Base-by-base conservation (phyloP, 2,329 filamentous ascomycete genomes). In the Venturiaceae sp. region DNA sequence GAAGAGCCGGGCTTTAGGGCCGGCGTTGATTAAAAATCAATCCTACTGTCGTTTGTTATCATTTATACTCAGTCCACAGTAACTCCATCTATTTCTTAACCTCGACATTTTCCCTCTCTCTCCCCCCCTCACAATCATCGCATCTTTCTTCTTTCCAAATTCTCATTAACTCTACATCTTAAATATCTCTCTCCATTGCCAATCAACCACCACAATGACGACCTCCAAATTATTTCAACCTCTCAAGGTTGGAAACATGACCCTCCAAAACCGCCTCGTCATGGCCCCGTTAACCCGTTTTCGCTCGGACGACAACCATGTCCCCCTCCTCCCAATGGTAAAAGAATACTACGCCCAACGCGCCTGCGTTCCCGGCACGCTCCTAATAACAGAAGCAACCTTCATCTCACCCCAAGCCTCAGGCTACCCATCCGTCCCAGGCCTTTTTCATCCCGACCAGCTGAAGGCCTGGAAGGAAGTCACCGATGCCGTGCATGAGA, bases 401-500 rank as follows among this genome's bases (percentile, higher is more conserved):
- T 75, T 76, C 70, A 81, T 73, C 67, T 78, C 67, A 65, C 64
- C 71, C 5, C 72, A 74, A 62, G 75, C 71, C 39, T 77, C 77
- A 50, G 75, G 78, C 44, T 78, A 75, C 63, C 69, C 69, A 39
- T 79, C 81, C 61, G 74, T 79, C 1, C 83, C 85, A 0, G 83
- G 82, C 28, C 81, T 85, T 64, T 85, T 75, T 65, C 79, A 67
- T 21, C 69, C 76, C 0, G 76, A 74, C n/a, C 83, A 86, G 60
- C 74, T 85, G 44, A 75, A 74, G 1, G 79, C 74, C 0, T 88
- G 85, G 85, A 81, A 78, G 61, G 70, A 76, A 14, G 72, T 88
- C 44, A 83, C 80, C 2, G 77, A 83, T 28, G 80, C 79, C 0
- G 83, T 88, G 0, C 86, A 89, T 66, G 74, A 74, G 23, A 84